phyloP scores from a whole-genome alignment of 2,329 filamentous ascomycete species.

The Venturia pyrina region DNA sequence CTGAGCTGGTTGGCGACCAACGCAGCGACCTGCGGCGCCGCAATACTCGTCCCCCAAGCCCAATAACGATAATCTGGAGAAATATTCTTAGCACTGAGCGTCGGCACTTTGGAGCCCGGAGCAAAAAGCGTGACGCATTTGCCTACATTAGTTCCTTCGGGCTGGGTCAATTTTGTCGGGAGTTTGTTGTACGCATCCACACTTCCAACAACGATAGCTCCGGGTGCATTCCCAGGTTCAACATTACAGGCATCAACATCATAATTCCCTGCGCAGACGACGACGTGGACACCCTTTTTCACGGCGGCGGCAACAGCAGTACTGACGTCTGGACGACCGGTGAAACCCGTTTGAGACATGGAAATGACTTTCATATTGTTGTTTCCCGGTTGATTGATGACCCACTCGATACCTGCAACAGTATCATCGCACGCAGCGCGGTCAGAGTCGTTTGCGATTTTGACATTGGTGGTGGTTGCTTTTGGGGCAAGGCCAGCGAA shows the following conservation, averaged over 20 bases:
- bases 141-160: slow-evolving; percentile 11
- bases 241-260: slow-evolving; percentile 9
- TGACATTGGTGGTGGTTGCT: slow-evolving; percentile 5
- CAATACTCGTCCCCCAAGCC: slow-evolving; percentile 12
- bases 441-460: slow-evolving; percentile 10
- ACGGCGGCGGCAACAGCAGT: slow-evolving; percentile 10
- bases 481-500: slow-evolving; percentile 10
- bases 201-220: slow-evolving; percentile 8
- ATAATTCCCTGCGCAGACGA: slow-evolving; percentile 12
- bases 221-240: slow-evolving; percentile 6
- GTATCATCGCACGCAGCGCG: slow-evolving; percentile 9
- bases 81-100: slow-evolving; percentile 8
- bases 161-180: neutral
- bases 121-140: slow-evolving; percentile 12
- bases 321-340: slow-evolving; percentile 5
- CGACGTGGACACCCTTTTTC: slow-evolving; percentile 9
- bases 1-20: slow-evolving; percentile 10
- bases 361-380: slow-evolving; percentile 14
- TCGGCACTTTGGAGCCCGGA: slow-evolving; percentile 8
- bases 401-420: slow-evolving; percentile 13
- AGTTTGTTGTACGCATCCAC: slow-evolving; percentile 9
- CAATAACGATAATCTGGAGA: slow-evolving; percentile 7
- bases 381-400: slow-evolving; percentile 5
- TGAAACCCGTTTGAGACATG: slow-evolving; percentile 10
- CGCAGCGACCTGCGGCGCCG: slow-evolving; percentile 13